phyloP scores from a whole-genome alignment of 2,329 filamentous ascomycete genomes.

The Xylariales sp. region DNA sequence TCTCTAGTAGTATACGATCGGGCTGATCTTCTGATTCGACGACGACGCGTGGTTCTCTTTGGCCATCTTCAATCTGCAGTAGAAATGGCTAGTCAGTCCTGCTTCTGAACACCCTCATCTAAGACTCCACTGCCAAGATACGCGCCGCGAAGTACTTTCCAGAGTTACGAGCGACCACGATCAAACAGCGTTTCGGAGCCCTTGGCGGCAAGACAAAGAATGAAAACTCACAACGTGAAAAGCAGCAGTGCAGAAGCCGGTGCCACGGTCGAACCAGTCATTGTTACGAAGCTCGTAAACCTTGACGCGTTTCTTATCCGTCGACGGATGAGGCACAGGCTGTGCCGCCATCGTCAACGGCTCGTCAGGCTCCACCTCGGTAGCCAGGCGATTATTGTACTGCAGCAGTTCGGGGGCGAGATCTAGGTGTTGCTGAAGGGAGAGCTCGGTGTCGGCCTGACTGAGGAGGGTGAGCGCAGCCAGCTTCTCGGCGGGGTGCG shows the following conservation, averaged over 20 bases:
- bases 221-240: conserved; percentile 65
- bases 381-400: conserved; percentile 41
- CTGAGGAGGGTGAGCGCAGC: conserved; percentile 52
- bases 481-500: conserved; percentile 38
- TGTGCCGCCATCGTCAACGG: conserved; percentile 67
- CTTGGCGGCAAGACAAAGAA: no score
- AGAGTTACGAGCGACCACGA: no score
- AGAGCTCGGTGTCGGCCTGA: conserved; percentile 51
- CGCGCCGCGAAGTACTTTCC: no score
- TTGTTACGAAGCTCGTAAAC: conserved; percentile 98
- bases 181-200: no score
- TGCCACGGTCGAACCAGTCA: conserved; percentile 98
- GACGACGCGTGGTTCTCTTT: conserved; percentile 81
- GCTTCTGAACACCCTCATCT: no score
- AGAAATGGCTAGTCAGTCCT: no score
- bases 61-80: conserved; percentile 51
- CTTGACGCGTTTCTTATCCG: conserved; percentile 80
- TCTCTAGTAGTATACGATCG: conserved; percentile 78
- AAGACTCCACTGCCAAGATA: no score
- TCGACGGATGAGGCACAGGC: conserved; percentile 63
- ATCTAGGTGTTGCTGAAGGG: conserved; percentile 57
- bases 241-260: conserved; percentile 85
- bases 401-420: conserved; percentile 48
- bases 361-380: conserved; percentile 50
- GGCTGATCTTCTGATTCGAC: conserved; percentile 94